These are phyloP conservation scores for Talaromyces sp. DNA, from an alignment of 2,329 filamentous ascomycete genomes.

Conservation along the genomic window DNA sequence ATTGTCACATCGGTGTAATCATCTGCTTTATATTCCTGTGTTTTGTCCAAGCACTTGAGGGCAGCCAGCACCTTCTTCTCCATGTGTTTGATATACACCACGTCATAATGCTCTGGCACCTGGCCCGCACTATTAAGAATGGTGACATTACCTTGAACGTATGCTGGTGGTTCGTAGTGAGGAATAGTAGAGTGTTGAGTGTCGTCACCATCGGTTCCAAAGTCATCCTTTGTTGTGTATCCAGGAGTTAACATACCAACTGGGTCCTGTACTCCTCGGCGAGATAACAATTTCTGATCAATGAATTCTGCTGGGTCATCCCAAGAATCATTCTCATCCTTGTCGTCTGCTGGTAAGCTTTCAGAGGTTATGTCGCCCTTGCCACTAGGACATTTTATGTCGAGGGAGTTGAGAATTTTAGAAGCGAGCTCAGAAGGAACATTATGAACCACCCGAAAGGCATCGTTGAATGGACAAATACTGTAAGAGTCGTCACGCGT, in stretches of 20 bases:
- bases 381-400: neutral
- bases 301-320: neutral
- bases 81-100: conserved; percentile 21
- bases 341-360: neutral
- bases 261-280: neutral
- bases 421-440: neutral
- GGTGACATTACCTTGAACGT: conserved; percentile 27
- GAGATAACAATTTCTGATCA: neutral
- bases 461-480: conserved; percentile 18
- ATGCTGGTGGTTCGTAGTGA: conserved; percentile 18
- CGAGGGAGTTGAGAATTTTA: neutral
- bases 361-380: neutral
- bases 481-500: conserved; percentile 39
- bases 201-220: conserved; percentile 29
- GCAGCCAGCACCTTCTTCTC: conserved; percentile 16
- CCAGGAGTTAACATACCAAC: conserved; percentile 24
- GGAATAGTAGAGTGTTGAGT: conserved; percentile 23
- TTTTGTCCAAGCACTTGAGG: conserved; percentile 19
- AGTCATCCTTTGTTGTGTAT: conserved; percentile 28
- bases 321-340: neutral
- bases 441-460: neutral
- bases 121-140: conserved; percentile 17
- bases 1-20: conserved; percentile 26
- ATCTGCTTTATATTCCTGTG: conserved; percentile 22
- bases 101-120: conserved; percentile 17